Evolutionary conservation across 2,329 filamentous ascomycete species (phyloP).

Genomic region (Neonectria coccinea): DNA sequence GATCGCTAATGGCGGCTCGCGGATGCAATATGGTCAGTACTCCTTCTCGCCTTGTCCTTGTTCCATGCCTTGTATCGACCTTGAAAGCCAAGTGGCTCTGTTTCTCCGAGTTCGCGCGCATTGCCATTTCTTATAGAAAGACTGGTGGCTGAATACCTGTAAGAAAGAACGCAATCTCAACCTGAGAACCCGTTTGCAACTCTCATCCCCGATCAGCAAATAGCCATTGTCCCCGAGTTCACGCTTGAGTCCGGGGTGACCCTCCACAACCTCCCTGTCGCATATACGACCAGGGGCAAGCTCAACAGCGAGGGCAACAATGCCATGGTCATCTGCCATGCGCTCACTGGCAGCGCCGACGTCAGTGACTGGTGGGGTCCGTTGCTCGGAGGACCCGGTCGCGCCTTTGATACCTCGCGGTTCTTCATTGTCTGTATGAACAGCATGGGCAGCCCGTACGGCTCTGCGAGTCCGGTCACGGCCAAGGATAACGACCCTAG

Average conservation of each 20-base stretch:
- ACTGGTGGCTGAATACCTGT: slow-evolving; percentile 71
- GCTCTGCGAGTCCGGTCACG: slow-evolving; percentile 89
- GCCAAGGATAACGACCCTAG: slow-evolving; percentile 82
- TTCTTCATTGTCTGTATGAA: slow-evolving; percentile 92
- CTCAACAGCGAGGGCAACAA: slow-evolving; percentile 71
- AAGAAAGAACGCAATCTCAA: slow-evolving; percentile 76
- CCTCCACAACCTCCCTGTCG: slow-evolving; percentile 79
- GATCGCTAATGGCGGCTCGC: slow-evolving; percentile 33
- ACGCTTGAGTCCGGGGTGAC: slow-evolving; percentile 92
- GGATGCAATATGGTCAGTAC: slow-evolving; percentile 49
- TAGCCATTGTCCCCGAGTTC: slow-evolving; percentile 88
- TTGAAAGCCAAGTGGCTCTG: slow-evolving; percentile 1
- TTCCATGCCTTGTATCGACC: neutral
- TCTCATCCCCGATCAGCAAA: slow-evolving; percentile 88
- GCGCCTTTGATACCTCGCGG: slow-evolving; percentile 82
- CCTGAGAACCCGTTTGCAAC: slow-evolving; percentile 91
- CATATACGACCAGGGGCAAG: slow-evolving; percentile 74
- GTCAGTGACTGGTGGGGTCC: slow-evolving; percentile 92
- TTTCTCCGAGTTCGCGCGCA: slow-evolving; percentile 19
- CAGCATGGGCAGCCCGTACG: slow-evolving; percentile 86
- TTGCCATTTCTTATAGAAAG: slow-evolving; percentile 45
- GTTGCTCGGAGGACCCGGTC: slow-evolving; percentile 79
- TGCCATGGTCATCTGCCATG: slow-evolving; percentile 84
- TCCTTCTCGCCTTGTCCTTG: neutral
- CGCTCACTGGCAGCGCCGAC: slow-evolving; percentile 86